Conservation (phyloP, 441 rosid genomes). For the Adansonia madagascariensis region DNA sequence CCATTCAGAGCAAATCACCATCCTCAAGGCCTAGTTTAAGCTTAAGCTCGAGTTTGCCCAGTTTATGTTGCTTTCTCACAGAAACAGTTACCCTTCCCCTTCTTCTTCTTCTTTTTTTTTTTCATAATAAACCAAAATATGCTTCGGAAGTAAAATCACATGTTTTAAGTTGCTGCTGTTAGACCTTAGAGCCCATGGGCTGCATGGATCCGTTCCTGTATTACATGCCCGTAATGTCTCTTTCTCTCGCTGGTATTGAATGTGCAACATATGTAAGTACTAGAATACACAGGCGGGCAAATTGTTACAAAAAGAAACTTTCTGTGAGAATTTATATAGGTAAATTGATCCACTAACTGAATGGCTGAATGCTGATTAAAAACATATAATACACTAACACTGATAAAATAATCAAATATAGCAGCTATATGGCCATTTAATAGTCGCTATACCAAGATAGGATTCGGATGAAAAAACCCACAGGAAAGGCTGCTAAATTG, state of each 20-base stretch:
- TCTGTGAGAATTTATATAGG: neutral
- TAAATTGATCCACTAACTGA: neutral
- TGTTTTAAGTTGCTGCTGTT: neutral
- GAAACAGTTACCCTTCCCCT: neutral
- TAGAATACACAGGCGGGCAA: neutral
- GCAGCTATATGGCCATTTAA: no score
- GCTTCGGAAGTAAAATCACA: neutral
- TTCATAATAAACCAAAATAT: neutral
- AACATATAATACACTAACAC: neutral
- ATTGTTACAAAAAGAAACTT: neutral
- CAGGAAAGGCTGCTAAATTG: slow-evolving; percentile 25
- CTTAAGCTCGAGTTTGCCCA: neutral
- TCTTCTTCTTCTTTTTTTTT: neutral
- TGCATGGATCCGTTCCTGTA: neutral
- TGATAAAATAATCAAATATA: no score
- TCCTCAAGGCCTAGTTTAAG: neutral
- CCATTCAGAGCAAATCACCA: neutral
- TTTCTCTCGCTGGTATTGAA: neutral
- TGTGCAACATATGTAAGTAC: neutral
- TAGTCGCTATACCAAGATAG: neutral
- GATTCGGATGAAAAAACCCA: neutral
- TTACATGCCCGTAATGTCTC: neutral
- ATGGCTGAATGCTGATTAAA: neutral
- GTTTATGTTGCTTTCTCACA: neutral
- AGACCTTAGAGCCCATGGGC: neutral